Evolutionary conservation across 352 stramenopile species (phyloP).

Genomic region (Phytophthora melonis): DNA sequence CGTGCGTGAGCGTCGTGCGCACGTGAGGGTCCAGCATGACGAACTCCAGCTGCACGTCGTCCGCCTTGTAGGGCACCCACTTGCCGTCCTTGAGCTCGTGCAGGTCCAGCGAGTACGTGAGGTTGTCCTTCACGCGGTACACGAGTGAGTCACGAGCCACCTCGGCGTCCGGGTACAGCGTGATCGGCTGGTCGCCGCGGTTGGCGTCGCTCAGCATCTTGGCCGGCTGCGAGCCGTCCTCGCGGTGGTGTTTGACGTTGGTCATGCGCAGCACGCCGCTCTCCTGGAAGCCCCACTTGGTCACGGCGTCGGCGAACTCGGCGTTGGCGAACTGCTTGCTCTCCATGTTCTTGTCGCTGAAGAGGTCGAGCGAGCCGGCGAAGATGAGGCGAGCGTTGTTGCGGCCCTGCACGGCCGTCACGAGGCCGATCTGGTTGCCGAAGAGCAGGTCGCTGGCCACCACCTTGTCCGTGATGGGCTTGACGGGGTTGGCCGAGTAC

Average conservation of each 20-base stretch:
- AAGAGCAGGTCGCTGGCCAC: conserved; percentile 73
- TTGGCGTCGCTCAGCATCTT: conserved; percentile 92
- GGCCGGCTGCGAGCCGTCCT: conserved; percentile 82
- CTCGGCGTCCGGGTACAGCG: conserved; percentile 90
- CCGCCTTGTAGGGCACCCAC: conserved; percentile 82
- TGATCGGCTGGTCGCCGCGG: conserved; percentile 88
- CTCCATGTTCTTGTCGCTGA: conserved; percentile 89
- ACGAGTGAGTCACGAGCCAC: conserved; percentile 91
- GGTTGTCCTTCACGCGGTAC: conserved; percentile 95
- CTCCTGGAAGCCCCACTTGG: conserved; percentile 91
- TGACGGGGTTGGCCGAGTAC: conserved; percentile 86
- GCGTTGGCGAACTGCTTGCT: conserved; percentile 72
- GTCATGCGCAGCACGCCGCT: conserved; percentile 87
- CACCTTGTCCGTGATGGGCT: conserved; percentile 72
- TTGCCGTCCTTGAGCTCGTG: conserved; percentile 85
- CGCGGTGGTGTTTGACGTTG: conserved; percentile 88
- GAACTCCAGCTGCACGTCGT: conserved; percentile 94
- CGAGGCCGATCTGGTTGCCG: conserved; percentile 80
- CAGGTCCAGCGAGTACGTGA: conserved; percentile 93
- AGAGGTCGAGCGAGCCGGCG: conserved; percentile 87
- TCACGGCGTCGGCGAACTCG: conserved; percentile 75
- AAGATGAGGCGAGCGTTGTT: conserved; percentile 94
- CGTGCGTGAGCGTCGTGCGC: conserved; percentile 84
- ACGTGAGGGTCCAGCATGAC: conserved; percentile 96
- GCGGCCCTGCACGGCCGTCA: conserved; percentile 88